Evolutionary conservation across 75 land plant species (phyloP).

Genomic region (Pinus taeda): DNA sequence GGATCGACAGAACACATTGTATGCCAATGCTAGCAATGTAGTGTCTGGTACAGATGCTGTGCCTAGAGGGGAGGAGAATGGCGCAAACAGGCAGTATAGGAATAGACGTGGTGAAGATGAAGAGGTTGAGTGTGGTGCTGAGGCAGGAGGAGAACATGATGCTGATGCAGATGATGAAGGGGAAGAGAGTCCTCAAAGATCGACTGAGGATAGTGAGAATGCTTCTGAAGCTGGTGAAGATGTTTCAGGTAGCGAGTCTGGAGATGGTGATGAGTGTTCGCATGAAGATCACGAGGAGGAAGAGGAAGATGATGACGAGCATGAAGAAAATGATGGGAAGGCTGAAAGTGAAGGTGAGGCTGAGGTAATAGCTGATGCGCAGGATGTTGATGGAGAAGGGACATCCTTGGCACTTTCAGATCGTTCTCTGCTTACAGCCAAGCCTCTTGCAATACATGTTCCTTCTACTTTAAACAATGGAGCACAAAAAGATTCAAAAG

Average conservation of each 20-base stretch:
- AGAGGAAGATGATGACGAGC: slow-evolving; percentile 73
- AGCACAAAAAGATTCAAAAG: slow-evolving; percentile 31
- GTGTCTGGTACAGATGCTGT: slow-evolving; percentile 10
- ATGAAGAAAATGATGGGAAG: slow-evolving; percentile 68
- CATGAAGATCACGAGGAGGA: slow-evolving; percentile 68
- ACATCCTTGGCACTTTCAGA: slow-evolving; percentile 55
- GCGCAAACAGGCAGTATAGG: slow-evolving; percentile 28
- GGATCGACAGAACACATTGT: slow-evolving; percentile 47
- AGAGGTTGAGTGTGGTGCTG: slow-evolving; percentile 36
- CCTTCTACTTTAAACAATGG: slow-evolving; percentile 26
- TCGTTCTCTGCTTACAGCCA: slow-evolving; percentile 45
- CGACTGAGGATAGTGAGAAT: slow-evolving; percentile 82
- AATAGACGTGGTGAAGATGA: slow-evolving; percentile 32
- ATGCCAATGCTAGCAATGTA: slow-evolving; percentile 19
- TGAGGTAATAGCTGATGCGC: slow-evolving; percentile 78
- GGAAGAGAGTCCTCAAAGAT: slow-evolving; percentile 79
- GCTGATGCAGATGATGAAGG: slow-evolving; percentile 84
- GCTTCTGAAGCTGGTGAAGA: slow-evolving; percentile 79
- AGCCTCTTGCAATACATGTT: slow-evolving; percentile 74
- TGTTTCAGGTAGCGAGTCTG: slow-evolving; percentile 81
- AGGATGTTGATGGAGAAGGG: slow-evolving; percentile 76
- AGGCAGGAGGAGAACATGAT: slow-evolving; percentile 52
- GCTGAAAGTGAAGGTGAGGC: slow-evolving; percentile 94
- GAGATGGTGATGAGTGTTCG: slow-evolving; percentile 74
- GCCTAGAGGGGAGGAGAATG: slow-evolving; percentile 30